Evolutionary conservation across 192 early-diverging fungal genomes (phyloP).

Genomic region (Coemansia biformis): DNA sequence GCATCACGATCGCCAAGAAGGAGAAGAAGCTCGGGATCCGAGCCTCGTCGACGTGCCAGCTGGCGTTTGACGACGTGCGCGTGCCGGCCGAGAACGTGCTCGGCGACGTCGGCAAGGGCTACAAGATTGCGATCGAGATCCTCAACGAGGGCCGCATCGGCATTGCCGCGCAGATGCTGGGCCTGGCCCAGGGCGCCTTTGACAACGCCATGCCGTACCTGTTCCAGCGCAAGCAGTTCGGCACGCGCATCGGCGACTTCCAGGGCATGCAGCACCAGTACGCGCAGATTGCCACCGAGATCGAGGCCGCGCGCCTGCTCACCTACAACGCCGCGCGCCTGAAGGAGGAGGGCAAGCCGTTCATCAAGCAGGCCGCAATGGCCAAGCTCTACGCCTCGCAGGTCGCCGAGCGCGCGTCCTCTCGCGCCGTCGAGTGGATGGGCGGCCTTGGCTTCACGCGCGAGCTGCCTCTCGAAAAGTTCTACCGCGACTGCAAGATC

Average conservation of each 20-base stretch:
- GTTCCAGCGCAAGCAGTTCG: conserved; percentile 95
- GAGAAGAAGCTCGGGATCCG: conserved; percentile 97
- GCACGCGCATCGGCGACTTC: conserved; percentile 76
- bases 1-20: conserved; percentile 91
- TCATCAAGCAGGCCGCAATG: conserved; percentile 97
- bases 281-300: conserved; percentile 82
- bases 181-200: conserved; percentile 89
- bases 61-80: conserved; percentile 87
- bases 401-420: conserved; percentile 85
- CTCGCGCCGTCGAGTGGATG: conserved; percentile 92
- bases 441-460: conserved; percentile 97
- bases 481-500: conserved; percentile 94
- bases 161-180: conserved; percentile 98
- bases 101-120: conserved; percentile 93
- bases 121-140: conserved; percentile 97
- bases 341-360: conserved; percentile 86
- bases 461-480: conserved; percentile 87
- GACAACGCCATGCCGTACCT: conserved; percentile 85
- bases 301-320: conserved; percentile 93
- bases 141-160: conserved; percentile 98
- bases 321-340: conserved; percentile 96
- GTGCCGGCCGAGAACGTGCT: conserved; percentile 84
- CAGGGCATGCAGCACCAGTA: conserved; percentile 81
- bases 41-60: conserved; percentile 88
- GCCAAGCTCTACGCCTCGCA: conserved; percentile 94